A percentile compares a stretch with the other conserved stretches of the same genome.
These are phyloP conservation scores for Ceratonia siliqua DNA, from an alignment of 306 rosid genomes.

Conservation along the genomic window DNA sequence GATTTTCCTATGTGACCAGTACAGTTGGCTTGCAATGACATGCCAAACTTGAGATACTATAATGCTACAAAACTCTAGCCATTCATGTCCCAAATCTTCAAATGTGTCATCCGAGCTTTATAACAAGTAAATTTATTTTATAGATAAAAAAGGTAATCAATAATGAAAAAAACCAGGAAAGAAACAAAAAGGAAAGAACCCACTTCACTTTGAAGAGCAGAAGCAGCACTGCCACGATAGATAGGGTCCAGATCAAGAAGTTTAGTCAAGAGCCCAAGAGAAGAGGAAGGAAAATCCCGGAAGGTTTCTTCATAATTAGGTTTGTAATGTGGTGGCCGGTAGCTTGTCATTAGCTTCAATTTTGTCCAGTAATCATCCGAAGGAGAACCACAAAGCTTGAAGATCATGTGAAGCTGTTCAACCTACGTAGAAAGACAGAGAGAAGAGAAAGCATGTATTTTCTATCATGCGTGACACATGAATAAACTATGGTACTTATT, in stretches of 20 bases:
- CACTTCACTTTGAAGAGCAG: constrained; percentile 46
- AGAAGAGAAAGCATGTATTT: background rate
- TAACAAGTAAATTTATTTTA: background rate
- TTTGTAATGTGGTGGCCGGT: constrained; percentile 41
- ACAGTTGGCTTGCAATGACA: background rate
- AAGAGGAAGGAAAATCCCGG: constrained; percentile 34
- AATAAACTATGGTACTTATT: background rate
- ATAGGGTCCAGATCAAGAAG: constrained; percentile 42
- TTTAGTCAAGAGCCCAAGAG: constrained; percentile 33
- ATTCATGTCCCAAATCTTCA: background rate
- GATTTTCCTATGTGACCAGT: background rate
- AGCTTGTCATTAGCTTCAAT: constrained; percentile 59
- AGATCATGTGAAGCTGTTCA: constrained; percentile 83
- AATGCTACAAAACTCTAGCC: background rate
- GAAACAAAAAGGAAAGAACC: constrained; percentile 18
- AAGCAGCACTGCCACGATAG: constrained; percentile 39
- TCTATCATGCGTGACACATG: constrained; percentile 2
- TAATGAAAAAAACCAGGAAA: background rate
- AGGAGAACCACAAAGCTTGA: constrained; percentile 83
- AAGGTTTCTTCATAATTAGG: constrained; percentile 36
- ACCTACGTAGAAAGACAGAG: too few relatives aligned
- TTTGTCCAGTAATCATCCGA: constrained; percentile 63
- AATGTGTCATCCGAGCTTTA: background rate
- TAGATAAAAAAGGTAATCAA: background rate
- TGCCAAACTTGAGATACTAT: background rate